phyloP scores from a whole-genome alignment of 2,329 filamentous ascomycete species.

The Pseudogymnoascus sp. region DNA sequence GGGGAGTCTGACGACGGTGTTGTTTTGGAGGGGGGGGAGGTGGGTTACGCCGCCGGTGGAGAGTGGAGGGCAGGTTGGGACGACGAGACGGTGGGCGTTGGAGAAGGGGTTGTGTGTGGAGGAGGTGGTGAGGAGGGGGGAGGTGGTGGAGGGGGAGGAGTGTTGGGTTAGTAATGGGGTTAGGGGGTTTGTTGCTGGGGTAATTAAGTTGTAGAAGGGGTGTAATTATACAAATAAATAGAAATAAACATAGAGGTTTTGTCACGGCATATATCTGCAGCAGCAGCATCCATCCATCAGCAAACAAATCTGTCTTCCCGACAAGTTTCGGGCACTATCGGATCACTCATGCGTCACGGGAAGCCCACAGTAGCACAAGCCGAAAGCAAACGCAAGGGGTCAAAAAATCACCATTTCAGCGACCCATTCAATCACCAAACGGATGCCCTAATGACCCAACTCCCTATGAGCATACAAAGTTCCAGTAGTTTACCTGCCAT shows the following conservation, averaged over 20 bases:
- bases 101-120: slow-evolving; percentile 62
- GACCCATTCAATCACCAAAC: not conserved
- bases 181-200: slow-evolving; percentile 60
- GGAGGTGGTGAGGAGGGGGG: slow-evolving; percentile 47
- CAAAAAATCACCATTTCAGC: not conserved
- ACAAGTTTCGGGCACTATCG: not conserved
- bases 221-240: not conserved
- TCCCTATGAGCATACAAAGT: slow-evolving; percentile 7
- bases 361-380: not conserved
- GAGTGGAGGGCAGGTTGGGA: slow-evolving; percentile 74
- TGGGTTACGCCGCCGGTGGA: slow-evolving; percentile 79
- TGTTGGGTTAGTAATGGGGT: slow-evolving; percentile 88
- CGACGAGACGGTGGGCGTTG: slow-evolving; percentile 75
- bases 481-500: not conserved
- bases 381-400: not conserved
- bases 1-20: slow-evolving; percentile 72
- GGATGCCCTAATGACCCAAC: not conserved
- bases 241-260: not conserved
- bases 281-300: not conserved
- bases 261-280: not conserved
- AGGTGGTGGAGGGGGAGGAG: slow-evolving; percentile 61
- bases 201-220: slow-evolving; percentile 17
- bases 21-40: slow-evolving; percentile 60
- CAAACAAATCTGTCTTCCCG: not conserved
- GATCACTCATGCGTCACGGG: not conserved